Evolutionary conservation across 1,139 yeast species (phyloP), one percentile per base, ranked within the genome.

Genomic region (Debaryomyces subglobosus): DNA sequence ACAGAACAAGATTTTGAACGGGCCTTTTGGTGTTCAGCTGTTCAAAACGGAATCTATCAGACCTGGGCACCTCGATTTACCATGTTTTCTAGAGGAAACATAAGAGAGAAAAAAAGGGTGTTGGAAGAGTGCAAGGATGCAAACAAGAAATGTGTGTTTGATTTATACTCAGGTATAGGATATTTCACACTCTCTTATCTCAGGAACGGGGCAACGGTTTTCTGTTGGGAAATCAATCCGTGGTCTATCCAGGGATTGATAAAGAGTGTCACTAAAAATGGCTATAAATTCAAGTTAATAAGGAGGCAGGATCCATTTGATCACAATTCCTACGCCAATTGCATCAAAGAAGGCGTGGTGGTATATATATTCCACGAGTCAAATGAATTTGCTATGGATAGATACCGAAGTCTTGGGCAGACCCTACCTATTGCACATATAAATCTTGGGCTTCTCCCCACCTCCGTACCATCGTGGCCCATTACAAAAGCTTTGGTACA

Each of bases 51-150:
- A 1, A 82, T 90, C 5, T 71, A 64, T 52, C 97, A 90, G 60
- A 76, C 80, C 2, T 90, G 96, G 96, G 89, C 94, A 3, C 97
- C 97, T 0, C 63, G 77, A 46, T 86, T 82, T 60, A 89, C 96
- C 10, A 90, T 90, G 97, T 90, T 90, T 61, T 85, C 92, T 34
- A 67, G 96, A n/a, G 97, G 96, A 0, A 90, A 90, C 60, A 81
- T 90, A 56, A 86, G 85, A 54, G 97, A 90, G 60, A 90, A 90
- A 64, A 78, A 83, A 13, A 67, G 97, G 20, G 76, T 90, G 0
- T 62, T 86, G 45, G 71, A 70, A 25, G 15, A 20, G 20, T 42
- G 13, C 40, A 24, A n/a, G 12, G 55, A 53, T 4, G 78, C 72
- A 59, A 49, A 58, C 7, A 71, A 62, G 7, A 68, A 74, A 0